phyloP scores from a whole-genome alignment of 306 rosid genomes.

The Cucurbita argyrosperma region DNA sequence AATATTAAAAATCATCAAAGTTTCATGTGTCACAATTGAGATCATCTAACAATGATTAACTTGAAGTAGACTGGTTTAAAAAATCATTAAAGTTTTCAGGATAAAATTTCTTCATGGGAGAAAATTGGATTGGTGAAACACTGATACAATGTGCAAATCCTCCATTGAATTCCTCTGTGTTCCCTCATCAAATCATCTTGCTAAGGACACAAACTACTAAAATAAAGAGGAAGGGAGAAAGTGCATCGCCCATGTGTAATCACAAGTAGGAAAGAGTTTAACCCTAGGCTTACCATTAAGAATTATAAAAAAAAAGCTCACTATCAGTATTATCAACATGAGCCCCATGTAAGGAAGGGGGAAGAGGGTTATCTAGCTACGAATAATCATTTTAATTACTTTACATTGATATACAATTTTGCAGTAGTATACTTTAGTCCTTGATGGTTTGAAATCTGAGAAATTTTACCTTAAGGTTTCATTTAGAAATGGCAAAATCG shows the following conservation, averaged over 20 bases:
- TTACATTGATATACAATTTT: not conserved
- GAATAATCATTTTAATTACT: not conserved
- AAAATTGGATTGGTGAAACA: not conserved
- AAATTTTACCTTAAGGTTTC: not conserved
- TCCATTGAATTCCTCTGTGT: not conserved
- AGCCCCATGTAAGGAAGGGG: not conserved
- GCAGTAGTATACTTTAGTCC: not conserved
- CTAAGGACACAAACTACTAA: not conserved
- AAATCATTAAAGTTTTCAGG: not conserved
- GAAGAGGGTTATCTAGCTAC: not conserved
- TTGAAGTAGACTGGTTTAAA: not conserved
- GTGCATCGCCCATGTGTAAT: not conserved
- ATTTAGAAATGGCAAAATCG: not conserved
- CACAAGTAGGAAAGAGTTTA: not conserved
- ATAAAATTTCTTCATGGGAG: not conserved
- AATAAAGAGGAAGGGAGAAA: not conserved
- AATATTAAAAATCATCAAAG: not conserved
- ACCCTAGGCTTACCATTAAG: not conserved
- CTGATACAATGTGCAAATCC: not conserved
- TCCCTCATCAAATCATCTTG: not conserved
- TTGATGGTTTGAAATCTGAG: not conserved
- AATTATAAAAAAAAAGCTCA: not conserved
- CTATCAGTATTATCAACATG: not conserved
- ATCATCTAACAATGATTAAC: not conserved
- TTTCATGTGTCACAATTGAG: not conserved